These are phyloP conservation scores for Cutaneotrichosporon sp. DNA, from an alignment of 1,284 basidiomycete species.

Conservation along the genomic window DNA sequence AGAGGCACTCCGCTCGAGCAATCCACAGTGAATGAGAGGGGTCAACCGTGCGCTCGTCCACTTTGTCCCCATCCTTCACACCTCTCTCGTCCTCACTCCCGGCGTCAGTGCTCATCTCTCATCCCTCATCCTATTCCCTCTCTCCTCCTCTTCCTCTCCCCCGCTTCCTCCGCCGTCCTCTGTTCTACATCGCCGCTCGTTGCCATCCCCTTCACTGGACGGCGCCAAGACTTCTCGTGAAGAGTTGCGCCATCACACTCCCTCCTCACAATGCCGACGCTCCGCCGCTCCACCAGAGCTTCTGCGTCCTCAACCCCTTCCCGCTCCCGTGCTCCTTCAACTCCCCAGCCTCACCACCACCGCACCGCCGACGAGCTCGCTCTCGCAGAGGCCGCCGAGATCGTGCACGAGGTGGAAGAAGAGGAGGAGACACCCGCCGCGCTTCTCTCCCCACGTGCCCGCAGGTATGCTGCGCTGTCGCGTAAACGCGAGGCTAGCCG, in stretches of 20 bases:
- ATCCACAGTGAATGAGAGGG: too few species aligned
- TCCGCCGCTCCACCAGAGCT: constrained; percentile 9
- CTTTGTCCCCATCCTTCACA: not conserved
- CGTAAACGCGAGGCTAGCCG: constrained; percentile 12
- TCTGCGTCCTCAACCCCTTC: constrained; percentile 7
- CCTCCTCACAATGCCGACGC: constrained; percentile 11
- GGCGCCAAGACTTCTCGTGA: not conserved
- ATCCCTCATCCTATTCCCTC: not conserved
- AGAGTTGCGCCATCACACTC: not conserved
- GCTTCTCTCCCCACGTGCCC: constrained; percentile 13
- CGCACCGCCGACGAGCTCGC: constrained; percentile 39
- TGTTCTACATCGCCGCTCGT: not conserved
- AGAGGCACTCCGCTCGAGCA: not conserved
- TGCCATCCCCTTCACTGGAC: not conserved
- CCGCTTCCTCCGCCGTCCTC: not conserved
- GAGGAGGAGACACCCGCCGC: constrained; percentile 6
- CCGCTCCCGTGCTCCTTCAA: constrained; percentile 1
- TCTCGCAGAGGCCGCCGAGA: constrained; percentile 32
- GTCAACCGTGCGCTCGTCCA: not conserved
- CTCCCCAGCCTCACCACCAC: constrained; percentile 30
- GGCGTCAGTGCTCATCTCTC: not conserved
- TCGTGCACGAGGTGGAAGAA: constrained; percentile 23
- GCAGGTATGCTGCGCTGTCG: constrained; percentile 18
- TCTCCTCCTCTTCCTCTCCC: too few species aligned
- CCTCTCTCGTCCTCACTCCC: not conserved